Conservation (phyloP, 345 rosid genomes). For the Mallotus nudiflorus region DNA sequence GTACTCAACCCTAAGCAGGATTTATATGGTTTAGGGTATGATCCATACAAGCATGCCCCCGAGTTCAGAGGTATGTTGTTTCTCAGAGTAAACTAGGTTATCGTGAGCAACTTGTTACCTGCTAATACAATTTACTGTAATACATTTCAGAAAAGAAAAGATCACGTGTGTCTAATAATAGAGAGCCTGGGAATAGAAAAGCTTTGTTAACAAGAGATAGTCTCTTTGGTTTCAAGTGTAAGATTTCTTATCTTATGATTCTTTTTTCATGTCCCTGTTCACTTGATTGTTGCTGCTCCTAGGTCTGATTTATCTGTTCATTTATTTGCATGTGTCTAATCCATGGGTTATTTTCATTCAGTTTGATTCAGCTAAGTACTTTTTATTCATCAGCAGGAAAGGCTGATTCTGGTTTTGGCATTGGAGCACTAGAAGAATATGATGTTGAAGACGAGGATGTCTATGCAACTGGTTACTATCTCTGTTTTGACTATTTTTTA, state of each 20-base stretch:
- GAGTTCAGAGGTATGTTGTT: conserved; percentile 78
- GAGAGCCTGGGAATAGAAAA: conserved; percentile 47
- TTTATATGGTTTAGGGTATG: conserved; percentile 82
- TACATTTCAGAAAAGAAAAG: conserved; percentile 64
- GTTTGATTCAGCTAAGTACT: conserved; percentile 38
- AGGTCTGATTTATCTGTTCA: conserved; percentile 17
- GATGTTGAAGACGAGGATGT: conserved; percentile 98
- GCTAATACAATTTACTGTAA: conserved; percentile 8
- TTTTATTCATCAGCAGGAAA: conserved; percentile 75
- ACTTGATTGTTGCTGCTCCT: neutral
- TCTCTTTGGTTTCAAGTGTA: conserved; percentile 79
- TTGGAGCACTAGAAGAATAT: conserved; percentile 97
- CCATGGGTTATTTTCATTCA: conserved; percentile 14
- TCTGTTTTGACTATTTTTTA: neutral
- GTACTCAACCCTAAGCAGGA: conserved; percentile 91
- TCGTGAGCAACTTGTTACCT: conserved; percentile 14
- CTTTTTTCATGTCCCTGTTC: conserved; percentile 3
- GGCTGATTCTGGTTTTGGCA: conserved; percentile 93
- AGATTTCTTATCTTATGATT: conserved; percentile 34
- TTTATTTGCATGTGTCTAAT: conserved; percentile 2
- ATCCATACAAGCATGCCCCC: conserved; percentile 96
- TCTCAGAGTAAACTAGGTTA: conserved; percentile 24
- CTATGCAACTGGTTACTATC: conserved; percentile 59
- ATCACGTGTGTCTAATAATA: conserved; percentile 50
- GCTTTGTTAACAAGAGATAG: conserved; percentile 59